These are phyloP conservation scores for Lipomyces mesembrius DNA, from an alignment of 805 yeast species.

Conservation along the genomic window DNA sequence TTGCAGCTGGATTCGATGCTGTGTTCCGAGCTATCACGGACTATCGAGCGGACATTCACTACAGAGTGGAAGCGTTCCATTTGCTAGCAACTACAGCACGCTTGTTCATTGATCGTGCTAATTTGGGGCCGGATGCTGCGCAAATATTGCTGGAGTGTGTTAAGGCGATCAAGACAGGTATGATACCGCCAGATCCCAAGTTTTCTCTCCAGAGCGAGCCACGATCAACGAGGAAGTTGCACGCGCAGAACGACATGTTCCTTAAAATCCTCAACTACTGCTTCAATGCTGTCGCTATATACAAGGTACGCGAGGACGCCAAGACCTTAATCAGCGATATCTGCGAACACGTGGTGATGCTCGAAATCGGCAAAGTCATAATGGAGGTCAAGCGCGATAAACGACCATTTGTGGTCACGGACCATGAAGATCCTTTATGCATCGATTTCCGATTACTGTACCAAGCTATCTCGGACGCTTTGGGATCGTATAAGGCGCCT, in stretches of 20 bases:
- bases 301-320: slow-evolving; percentile 74
- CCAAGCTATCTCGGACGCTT: slow-evolving; percentile 75
- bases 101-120: slow-evolving; percentile 61
- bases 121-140: slow-evolving; percentile 25
- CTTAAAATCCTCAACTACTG: slow-evolving; percentile 54
- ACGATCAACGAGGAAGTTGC: slow-evolving; percentile 39
- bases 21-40: slow-evolving; percentile 79
- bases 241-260: slow-evolving; percentile 62
- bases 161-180: slow-evolving; percentile 29
- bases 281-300: slow-evolving; percentile 75
- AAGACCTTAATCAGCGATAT: slow-evolving; percentile 62
- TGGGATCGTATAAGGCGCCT: slow-evolving; percentile 72
- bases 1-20: slow-evolving; percentile 80
- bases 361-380: slow-evolving; percentile 75
- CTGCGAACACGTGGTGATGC: slow-evolving; percentile 76
- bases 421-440: slow-evolving; percentile 75
- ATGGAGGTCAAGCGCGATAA: slow-evolving; percentile 60
- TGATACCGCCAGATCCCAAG: slow-evolving; percentile 36
- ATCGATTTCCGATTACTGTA: slow-evolving; percentile 72
- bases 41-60: slow-evolving; percentile 59
- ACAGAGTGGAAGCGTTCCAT: slow-evolving; percentile 76
- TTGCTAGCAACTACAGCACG: slow-evolving; percentile 69
- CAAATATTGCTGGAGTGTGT: slow-evolving; percentile 29
- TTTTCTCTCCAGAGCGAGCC: slow-evolving; percentile 27
- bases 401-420: slow-evolving; percentile 72